phyloP scores from a whole-genome alignment of 768 basidiomycete species.

The Nevesoporus exiguus region DNA sequence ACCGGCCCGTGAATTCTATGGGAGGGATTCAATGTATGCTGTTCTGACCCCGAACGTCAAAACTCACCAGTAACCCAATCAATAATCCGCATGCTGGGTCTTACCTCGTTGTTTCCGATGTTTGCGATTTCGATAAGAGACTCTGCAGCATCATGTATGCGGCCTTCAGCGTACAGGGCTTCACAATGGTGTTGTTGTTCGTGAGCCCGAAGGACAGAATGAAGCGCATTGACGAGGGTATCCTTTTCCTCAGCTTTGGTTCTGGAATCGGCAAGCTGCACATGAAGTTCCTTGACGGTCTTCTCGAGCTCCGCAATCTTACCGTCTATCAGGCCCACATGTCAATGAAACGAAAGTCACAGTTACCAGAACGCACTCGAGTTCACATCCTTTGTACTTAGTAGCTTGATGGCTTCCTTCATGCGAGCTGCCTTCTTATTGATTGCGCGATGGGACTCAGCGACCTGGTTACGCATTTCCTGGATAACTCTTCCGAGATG shows the following conservation, averaged over 20 bases:
- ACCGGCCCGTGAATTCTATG: constrained; percentile 3
- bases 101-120: background rate
- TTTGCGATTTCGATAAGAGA: background rate
- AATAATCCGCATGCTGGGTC: background rate
- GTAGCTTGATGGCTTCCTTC: background rate
- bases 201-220: background rate
- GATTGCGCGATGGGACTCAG: background rate
- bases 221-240: background rate
- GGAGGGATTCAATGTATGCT: background rate
- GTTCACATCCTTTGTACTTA: background rate
- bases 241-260: background rate
- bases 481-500: background rate
- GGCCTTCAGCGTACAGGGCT: background rate
- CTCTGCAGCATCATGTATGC: constrained; percentile 1
- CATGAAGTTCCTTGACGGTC: background rate
- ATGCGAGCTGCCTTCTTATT: background rate
- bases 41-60: background rate
- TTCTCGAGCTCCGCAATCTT: background rate
- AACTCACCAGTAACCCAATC: constrained; percentile 5
- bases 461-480: background rate
- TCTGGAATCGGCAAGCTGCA: background rate
- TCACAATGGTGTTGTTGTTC: constrained; percentile 3
- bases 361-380: background rate
- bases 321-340: background rate
- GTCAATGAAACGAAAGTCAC: background rate